Conservation (phyloP, 202 grass and related monocot species). For the Elaeis oleifera region DNA sequence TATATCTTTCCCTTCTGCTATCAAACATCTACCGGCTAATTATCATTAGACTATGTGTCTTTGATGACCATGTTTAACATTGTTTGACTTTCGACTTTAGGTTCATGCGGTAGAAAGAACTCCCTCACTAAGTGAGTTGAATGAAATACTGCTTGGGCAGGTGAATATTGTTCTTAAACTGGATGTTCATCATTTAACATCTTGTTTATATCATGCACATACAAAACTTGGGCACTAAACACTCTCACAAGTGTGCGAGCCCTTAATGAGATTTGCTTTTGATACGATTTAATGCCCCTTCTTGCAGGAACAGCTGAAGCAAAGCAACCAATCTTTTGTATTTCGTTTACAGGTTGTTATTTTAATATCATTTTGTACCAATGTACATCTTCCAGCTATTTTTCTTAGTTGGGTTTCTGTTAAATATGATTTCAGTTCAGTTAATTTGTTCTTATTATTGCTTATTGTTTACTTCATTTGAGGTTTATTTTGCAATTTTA, state of each 20-base stretch:
- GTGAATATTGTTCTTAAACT: constrained; percentile 34
- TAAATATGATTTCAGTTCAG: too few species aligned
- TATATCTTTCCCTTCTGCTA: too few species aligned
- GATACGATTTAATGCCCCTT: constrained; percentile 23
- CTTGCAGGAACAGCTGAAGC: constrained; percentile 89
- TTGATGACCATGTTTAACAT: constrained; percentile 13
- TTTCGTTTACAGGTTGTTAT: constrained; percentile 87
- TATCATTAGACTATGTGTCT: background rate
- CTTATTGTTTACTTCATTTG: too few species aligned
- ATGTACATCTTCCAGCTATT: too few species aligned
- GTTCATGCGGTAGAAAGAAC: constrained; percentile 93
- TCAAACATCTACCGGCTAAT: background rate
- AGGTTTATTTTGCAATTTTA: too few species aligned
- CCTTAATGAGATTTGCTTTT: constrained; percentile 3
- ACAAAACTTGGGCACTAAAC: background rate
- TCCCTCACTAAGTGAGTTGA: constrained; percentile 95
- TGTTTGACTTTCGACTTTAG: constrained; percentile 32
- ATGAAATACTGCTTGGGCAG: constrained; percentile 97
- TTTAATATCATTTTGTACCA: background rate
- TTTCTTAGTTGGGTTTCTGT: too few species aligned
- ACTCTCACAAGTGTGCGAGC: background rate
- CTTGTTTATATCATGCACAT: constrained; percentile 5
- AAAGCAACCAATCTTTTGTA: constrained; percentile 96
- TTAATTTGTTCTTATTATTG: too few species aligned
- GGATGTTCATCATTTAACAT: constrained; percentile 5